Percentiles rank a stretch among this genome's conserved stretches.
phyloP scores from a whole-genome alignment of 73 alveolate species.

The Paramecium primaurelia region DNA sequence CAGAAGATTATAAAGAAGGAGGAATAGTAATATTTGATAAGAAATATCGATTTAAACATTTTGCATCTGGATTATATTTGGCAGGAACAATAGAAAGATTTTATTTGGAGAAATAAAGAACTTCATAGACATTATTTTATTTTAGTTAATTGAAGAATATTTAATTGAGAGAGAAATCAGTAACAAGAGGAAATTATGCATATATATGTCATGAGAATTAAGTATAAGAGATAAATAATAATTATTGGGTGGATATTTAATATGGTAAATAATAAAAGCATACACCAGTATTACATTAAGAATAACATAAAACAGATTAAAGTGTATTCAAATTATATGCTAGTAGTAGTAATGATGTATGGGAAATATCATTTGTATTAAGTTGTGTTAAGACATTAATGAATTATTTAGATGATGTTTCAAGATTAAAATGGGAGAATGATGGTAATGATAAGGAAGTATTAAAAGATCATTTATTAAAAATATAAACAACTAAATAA shows the following conservation, averaged over 20 bases:
- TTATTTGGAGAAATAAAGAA: constrained; percentile 40
- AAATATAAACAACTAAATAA: constrained; percentile 21
- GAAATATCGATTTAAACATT: constrained; percentile 51
- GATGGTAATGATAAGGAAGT: constrained; percentile 15
- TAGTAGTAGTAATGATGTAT: constrained; percentile 51
- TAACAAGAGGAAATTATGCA: background rate
- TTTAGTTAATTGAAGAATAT: background rate
- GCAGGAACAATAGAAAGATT: constrained; percentile 12
- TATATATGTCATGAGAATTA: constrained; percentile 28
- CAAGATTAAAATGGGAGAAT: background rate
- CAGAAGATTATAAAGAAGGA: constrained; percentile 52
- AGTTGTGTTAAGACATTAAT: constrained; percentile 42
- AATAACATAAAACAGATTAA: constrained; percentile 47
- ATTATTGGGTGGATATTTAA: constrained; percentile 11
- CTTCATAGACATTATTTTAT: background rate
- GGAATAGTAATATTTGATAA: constrained; percentile 53
- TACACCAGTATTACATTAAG: background rate
- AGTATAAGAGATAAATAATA: background rate
- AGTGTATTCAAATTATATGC: constrained; percentile 52
- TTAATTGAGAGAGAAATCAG: background rate
- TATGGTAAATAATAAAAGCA: background rate
- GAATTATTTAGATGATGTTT: constrained; percentile 28
- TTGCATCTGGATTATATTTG: constrained; percentile 50
- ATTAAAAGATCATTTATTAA: background rate
- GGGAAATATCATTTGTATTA: constrained; percentile 56